phyloP scores from a whole-genome alignment of 345 rosid genomes.

The Odontarrhena argentea region DNA sequence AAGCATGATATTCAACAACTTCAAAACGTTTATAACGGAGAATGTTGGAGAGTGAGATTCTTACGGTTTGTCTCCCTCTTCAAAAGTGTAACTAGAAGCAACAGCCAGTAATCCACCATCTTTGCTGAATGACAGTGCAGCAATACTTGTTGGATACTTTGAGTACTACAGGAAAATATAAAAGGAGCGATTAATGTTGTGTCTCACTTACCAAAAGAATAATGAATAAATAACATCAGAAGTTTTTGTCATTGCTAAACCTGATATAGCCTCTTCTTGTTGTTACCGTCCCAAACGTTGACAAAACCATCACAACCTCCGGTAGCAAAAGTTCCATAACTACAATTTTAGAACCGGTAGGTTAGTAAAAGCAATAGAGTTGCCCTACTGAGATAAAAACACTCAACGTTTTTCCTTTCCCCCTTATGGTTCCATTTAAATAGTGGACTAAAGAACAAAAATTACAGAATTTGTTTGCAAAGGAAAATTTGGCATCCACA shows the following conservation, averaged over 20 bases:
- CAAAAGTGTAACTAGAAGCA: slow-evolving; percentile 92
- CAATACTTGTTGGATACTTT: slow-evolving; percentile 84
- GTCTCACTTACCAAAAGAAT: slow-evolving; percentile 10
- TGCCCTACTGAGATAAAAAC: not conserved
- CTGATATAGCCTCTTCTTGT: slow-evolving; percentile 95
- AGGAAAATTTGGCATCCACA: slow-evolving; percentile 6
- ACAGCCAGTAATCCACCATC: slow-evolving; percentile 93
- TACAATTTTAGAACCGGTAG: slow-evolving; percentile 39
- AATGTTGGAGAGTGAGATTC: slow-evolving; percentile 25
- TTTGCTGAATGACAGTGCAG: slow-evolving; percentile 91
- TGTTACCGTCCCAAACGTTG: slow-evolving; percentile 95
- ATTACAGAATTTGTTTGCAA: not conserved
- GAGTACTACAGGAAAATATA: slow-evolving; percentile 59
- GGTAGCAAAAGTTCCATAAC: slow-evolving; percentile 96
- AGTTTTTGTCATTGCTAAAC: slow-evolving; percentile 40
- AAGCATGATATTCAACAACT: not conserved
- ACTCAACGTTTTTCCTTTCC: not conserved
- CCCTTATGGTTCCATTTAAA: not conserved
- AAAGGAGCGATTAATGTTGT: not conserved
- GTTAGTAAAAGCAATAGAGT: slow-evolving; percentile 20
- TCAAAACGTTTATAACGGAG: not conserved
- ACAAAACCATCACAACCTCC: slow-evolving; percentile 99
- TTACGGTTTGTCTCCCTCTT: slow-evolving; percentile 96
- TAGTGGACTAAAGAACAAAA: not conserved
- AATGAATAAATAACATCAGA: not conserved